phyloP scores from a whole-genome alignment of 768 basidiomycete species.

The Pleurotus djamor region DNA sequence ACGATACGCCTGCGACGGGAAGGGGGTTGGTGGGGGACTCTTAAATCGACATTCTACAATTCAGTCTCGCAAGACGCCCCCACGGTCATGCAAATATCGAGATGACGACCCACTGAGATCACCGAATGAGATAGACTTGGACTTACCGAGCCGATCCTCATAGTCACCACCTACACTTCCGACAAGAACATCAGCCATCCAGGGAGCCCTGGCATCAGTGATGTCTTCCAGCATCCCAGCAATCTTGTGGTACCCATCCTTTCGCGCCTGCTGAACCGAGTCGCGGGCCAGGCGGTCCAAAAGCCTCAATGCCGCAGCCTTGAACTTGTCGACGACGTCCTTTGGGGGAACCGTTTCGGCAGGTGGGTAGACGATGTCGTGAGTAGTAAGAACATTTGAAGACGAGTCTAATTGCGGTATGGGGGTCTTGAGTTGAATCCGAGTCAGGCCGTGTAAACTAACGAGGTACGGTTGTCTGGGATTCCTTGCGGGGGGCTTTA shows the following conservation, averaged over 20 bases:
- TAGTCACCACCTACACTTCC: constrained; percentile 65
- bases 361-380: constrained; percentile 46
- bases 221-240: constrained; percentile 73
- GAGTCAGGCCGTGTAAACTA: constrained; percentile 69
- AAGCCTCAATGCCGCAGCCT: constrained; percentile 60
- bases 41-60: no score
- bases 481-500: constrained; percentile 55
- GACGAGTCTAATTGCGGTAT: constrained; percentile 21
- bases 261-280: constrained; percentile 45
- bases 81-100: no score
- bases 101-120: neutral
- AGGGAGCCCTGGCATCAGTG: constrained; percentile 57
- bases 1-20: no score
- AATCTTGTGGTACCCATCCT: constrained; percentile 70
- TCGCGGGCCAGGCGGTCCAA: constrained; percentile 62
- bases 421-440: constrained; percentile 53
- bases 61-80: no score
- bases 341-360: constrained; percentile 43
- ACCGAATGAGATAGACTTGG: neutral
- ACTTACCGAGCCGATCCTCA: constrained; percentile 68
- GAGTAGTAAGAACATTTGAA: constrained; percentile 23
- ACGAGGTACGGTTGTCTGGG: constrained; percentile 63
- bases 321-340: constrained; percentile 65
- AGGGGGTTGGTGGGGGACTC: no score
- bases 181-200: constrained; percentile 79